These are phyloP conservation scores for Rubia yunnanensis DNA, from an alignment of 257 asterid species.

Conservation along the genomic window DNA sequence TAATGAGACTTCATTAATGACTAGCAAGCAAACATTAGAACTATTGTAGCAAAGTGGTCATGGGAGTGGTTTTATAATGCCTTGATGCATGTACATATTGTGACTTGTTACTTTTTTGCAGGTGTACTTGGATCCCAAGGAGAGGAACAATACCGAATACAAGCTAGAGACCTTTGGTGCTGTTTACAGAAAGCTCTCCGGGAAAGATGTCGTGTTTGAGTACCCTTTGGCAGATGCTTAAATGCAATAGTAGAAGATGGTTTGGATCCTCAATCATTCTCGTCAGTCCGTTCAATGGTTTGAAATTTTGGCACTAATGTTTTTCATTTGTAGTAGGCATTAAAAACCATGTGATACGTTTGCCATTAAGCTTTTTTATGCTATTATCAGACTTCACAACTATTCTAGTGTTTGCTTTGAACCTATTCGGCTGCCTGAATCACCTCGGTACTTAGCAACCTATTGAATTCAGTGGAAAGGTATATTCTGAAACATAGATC, in stretches of 20 bases:
- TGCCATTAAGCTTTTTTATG: not conserved
- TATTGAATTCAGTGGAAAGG: too few relatives aligned
- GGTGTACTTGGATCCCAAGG: slow-evolving; percentile 41
- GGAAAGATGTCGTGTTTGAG: slow-evolving; percentile 43
- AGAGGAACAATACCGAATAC: slow-evolving; percentile 34
- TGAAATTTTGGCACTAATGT: slow-evolving; percentile 7
- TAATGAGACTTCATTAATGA: not conserved
- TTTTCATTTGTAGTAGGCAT: slow-evolving; percentile 3
- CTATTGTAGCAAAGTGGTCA: too few relatives aligned
- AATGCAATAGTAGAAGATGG: not conserved
- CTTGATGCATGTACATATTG: not conserved
- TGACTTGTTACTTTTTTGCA: slow-evolving; percentile 9
- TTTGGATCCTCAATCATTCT: not conserved
- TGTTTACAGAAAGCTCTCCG: slow-evolving; percentile 41
- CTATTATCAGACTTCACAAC: not conserved
- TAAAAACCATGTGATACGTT: not conserved
- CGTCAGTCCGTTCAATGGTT: not conserved
- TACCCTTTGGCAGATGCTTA: slow-evolving; percentile 28
- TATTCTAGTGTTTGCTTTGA: not conserved
- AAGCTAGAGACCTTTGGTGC: slow-evolving; percentile 40
- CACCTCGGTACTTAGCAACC: too few relatives aligned
- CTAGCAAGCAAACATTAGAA: too few relatives aligned
- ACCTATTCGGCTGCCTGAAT: not conserved
- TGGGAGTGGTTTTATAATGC: not conserved
- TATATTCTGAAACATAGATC: too few relatives aligned